phyloP scores from a whole-genome alignment of 306 rosid species.

The Castanospermum australe region DNA sequence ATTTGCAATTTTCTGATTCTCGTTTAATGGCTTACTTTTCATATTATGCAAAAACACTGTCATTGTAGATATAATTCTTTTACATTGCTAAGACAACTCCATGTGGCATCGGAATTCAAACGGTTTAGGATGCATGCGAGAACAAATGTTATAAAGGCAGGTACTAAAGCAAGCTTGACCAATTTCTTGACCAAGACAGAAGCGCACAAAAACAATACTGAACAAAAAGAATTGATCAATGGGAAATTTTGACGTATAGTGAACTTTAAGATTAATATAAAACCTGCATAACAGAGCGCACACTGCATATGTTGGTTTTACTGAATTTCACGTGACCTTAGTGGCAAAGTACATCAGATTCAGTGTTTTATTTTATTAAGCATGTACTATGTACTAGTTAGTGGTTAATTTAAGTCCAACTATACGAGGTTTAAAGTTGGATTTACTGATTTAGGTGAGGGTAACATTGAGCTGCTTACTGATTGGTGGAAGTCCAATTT shows the following conservation, averaged over 20 bases:
- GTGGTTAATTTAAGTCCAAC: slow-evolving; percentile 25
- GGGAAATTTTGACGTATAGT: slow-evolving; percentile 24
- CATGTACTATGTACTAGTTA: slow-evolving; percentile 17
- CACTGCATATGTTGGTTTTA: slow-evolving; percentile 27
- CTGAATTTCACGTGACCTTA: slow-evolving; percentile 46
- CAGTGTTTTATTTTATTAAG: slow-evolving; percentile 23
- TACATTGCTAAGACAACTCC: not conserved
- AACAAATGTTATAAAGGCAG: slow-evolving; percentile 10
- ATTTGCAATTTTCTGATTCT: not conserved
- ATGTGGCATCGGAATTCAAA: not conserved
- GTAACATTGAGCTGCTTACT: slow-evolving; percentile 2
- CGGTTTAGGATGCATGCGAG: not conserved
- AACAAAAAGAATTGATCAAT: slow-evolving; percentile 20
- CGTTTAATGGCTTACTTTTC: not conserved
- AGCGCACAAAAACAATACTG: not conserved
- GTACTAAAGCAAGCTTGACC: not conserved
- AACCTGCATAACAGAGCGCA: slow-evolving; percentile 26
- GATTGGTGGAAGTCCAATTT: slow-evolving; percentile 6
- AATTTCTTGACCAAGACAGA: slow-evolving; percentile 7
- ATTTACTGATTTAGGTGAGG: not conserved
- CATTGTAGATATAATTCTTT: not conserved
- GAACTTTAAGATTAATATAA: slow-evolving; percentile 28
- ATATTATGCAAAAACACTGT: not conserved
- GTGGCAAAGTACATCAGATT: slow-evolving; percentile 25
- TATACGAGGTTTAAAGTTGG: slow-evolving; percentile 49